Evolutionary conservation across 805 yeast species (phyloP).

Genomic region (Saturnispora gosingensis): DNA sequence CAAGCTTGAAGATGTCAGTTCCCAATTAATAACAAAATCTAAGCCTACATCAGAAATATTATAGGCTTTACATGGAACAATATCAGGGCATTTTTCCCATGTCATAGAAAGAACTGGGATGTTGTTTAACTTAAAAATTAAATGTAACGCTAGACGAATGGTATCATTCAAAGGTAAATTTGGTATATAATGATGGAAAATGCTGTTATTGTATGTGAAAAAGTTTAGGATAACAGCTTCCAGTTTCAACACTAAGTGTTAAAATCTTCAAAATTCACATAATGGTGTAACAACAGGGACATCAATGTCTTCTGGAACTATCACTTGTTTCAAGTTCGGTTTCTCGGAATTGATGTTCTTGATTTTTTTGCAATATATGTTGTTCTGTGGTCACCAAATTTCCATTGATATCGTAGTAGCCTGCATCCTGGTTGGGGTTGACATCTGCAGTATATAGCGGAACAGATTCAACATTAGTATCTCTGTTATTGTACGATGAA

Average conservation of each 20-base stretch:
- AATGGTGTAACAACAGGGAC: background rate
- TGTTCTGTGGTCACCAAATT: slow-evolving; percentile 28
- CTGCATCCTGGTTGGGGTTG: slow-evolving; percentile 61
- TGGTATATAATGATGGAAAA: background rate
- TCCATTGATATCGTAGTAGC: slow-evolving; percentile 63
- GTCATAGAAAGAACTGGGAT: too few species aligned
- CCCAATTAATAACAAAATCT: too few species aligned
- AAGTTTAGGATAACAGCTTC: background rate
- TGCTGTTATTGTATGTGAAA: background rate
- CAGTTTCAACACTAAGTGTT: background rate
- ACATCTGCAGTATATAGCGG: slow-evolving; percentile 65
- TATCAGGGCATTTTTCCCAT: background rate
- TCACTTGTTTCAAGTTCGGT: background rate
- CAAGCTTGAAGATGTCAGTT: background rate
- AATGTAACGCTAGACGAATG: too few species aligned
- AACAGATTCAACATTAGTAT: slow-evolving; percentile 25
- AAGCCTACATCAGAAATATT: too few species aligned
- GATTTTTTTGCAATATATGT: background rate
- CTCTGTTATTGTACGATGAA: slow-evolving; percentile 28
- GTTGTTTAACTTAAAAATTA: background rate
- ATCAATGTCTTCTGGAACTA: background rate
- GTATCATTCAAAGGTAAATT: background rate
- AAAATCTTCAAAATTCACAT: background rate
- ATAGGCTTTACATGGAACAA: too few species aligned
- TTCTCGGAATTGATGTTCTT: background rate